Evolutionary conservation across 148 eudicot genomes (phyloP).

Genomic region (Rhododendron mucronatum): DNA sequence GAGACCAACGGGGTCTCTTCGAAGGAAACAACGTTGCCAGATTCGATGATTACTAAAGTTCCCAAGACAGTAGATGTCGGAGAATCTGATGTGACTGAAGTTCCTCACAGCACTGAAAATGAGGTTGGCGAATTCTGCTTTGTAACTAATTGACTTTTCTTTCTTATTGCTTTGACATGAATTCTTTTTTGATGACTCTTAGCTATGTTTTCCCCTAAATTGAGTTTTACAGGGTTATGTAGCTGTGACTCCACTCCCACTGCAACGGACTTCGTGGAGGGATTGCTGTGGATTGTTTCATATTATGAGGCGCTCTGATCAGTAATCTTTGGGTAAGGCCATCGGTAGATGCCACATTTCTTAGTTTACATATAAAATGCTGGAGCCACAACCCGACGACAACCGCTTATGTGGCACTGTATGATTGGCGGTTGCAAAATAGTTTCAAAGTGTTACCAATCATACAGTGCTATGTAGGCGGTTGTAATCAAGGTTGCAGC

Average conservation of each 20-base stretch:
- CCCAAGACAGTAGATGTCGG: not conserved
- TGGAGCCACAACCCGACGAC: no score
- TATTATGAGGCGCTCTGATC: not conserved
- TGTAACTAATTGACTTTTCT: not conserved
- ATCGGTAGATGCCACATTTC: not conserved
- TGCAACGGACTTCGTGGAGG: slow-evolving; percentile 5
- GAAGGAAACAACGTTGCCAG: not conserved
- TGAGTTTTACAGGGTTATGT: not conserved
- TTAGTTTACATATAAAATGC: not conserved
- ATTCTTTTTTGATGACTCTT: not conserved
- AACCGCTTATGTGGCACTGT: no score
- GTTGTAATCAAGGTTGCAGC: no score
- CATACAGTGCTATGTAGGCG: no score
- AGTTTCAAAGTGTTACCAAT: no score
- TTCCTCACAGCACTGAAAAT: not conserved
- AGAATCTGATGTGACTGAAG: not conserved
- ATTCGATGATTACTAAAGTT: not conserved
- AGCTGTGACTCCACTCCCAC: not conserved
- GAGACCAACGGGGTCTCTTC: not conserved
- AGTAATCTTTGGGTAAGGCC: not conserved
- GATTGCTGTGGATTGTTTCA: slow-evolving; percentile 1
- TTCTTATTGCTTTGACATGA: not conserved
- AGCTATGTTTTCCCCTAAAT: not conserved
- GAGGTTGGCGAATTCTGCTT: not conserved
- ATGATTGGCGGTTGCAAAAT: no score